These are phyloP conservation scores for Dimocarpus longan DNA, from an alignment of 345 rosid species.

Conservation along the genomic window DNA sequence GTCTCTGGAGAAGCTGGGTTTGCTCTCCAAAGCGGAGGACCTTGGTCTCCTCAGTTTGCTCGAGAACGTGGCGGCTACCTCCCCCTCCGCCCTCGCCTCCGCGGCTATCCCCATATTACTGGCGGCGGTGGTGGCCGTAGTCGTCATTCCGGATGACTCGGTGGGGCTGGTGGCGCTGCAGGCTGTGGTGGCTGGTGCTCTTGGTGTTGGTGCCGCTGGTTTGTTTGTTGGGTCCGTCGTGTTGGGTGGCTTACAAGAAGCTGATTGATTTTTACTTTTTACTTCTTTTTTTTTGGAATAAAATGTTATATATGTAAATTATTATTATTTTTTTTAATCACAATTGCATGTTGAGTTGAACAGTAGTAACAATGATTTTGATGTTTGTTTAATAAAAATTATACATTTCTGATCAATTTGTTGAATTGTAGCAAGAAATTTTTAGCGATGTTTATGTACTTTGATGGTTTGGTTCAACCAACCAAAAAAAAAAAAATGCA, in stretches of 20 bases:
- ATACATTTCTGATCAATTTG: not conserved
- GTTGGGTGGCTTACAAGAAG: conserved; percentile 83
- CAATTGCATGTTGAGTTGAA: not conserved
- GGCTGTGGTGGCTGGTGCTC: conserved; percentile 66
- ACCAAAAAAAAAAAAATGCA: too few relatives aligned
- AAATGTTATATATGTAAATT: not conserved
- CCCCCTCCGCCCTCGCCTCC: conserved; percentile 76
- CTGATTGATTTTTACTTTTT: conserved; percentile 50
- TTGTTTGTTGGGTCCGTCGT: conserved; percentile 78
- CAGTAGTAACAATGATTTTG: not conserved
- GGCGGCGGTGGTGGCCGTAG: conserved; percentile 71
- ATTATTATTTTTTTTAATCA: too few relatives aligned
- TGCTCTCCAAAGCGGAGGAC: conserved; percentile 92
- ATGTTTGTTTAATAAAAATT: not conserved
- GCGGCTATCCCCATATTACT: conserved; percentile 69
- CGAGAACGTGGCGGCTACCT: conserved; percentile 58
- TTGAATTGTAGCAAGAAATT: too few relatives aligned
- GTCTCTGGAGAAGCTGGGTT: conserved; percentile 78
- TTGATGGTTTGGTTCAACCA: too few relatives aligned
- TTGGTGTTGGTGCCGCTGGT: conserved; percentile 68
- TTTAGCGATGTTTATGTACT: too few relatives aligned
- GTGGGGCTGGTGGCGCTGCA: conserved; percentile 63
- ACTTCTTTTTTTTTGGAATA: not conserved
- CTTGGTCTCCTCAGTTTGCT: conserved; percentile 81
- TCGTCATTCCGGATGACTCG: conserved; percentile 85